Evolutionary conservation across 495 filamentous ascomycete genomes (phyloP), one percentile per base, ranked within the genome.

Genomic region (Ramalina peruviana): DNA sequence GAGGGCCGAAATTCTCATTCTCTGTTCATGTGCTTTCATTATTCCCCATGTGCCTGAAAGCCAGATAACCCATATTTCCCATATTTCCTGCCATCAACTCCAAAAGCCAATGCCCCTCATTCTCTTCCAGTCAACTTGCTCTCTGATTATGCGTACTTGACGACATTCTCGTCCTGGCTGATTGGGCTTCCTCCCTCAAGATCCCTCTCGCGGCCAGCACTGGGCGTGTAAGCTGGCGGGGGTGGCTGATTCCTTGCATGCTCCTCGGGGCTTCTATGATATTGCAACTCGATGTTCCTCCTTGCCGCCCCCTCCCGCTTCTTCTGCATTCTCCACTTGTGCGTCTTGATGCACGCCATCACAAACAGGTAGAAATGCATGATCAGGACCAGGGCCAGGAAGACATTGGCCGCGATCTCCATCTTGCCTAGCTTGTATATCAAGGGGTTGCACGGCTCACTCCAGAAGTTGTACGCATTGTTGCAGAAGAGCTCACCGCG

Each of bases 341-440:
- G 54, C 6, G 46, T 52, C 13, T 49, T 48, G 38, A 58, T 51
- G 19, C 55, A 60, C 3, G 55, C 58, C 27, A 51, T 40, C 16
- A 60, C 55, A 33, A 60, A 60, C 13, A 60, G 55, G n/a, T 27
- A 39, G 41, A 60, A 55, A 36, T 57, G 51, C 3, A 60, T 53
- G 27, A 60, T 53, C 2, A 58, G 20, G 10, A 60, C 51, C 25
- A 60, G 36, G 12, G 45, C 54, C 19, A 60, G 38, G 36, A 60
- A 60, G 5, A 60, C 55, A 46, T 57, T 60, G n/a, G 54, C 58
- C 4, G 54, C 58, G 30, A 60, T 58, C 39, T 60, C 58, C 13
- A 43, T 49, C 38, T 47, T 46, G 9, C 58, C 58, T 13, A 55
- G n/a, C 2, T 51, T 58, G 43, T 60, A 60, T 25, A 60, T 57